These are phyloP conservation scores for Fragaria nilgerrensis DNA, from an alignment of 306 rosid species.

Conservation along the genomic window DNA sequence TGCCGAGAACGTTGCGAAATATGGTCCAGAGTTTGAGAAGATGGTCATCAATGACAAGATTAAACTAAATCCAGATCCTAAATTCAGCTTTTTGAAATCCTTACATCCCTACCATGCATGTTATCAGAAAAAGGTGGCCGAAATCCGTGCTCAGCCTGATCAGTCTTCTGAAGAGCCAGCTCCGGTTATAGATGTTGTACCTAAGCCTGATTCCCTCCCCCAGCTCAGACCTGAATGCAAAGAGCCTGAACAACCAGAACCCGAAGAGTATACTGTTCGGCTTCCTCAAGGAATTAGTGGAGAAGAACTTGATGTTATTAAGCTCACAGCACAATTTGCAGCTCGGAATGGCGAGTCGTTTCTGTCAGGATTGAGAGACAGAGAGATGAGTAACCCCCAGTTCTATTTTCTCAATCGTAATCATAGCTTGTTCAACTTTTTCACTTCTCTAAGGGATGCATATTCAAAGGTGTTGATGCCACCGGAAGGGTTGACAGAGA, in stretches of 20 bases:
- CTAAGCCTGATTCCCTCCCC: constrained; percentile 57
- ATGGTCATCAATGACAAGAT: constrained; percentile 56
- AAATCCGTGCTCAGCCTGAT: constrained; percentile 62
- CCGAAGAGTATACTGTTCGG: constrained; percentile 77
- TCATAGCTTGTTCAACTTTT: constrained; percentile 90
- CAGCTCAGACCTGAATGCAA: constrained; percentile 60
- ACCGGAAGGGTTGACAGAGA: constrained; percentile 70
- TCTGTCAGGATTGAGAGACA: constrained; percentile 78
- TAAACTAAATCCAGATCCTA: constrained; percentile 50
- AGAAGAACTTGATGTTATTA: constrained; percentile 83
- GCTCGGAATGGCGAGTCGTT: constrained; percentile 87
- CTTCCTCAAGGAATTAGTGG: constrained; percentile 96
- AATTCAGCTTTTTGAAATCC: constrained; percentile 64
- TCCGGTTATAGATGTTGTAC: constrained; percentile 40
- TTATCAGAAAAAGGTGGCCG: constrained; percentile 73
- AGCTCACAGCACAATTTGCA: constrained; percentile 91
- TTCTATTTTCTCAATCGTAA: constrained; percentile 88
- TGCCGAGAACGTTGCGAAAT: constrained; percentile 70
- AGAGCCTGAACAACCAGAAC: constrained; percentile 82
- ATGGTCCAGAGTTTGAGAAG: constrained; percentile 81
- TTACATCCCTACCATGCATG: constrained; percentile 85
- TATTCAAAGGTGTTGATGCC: constrained; percentile 93
- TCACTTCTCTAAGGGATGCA: constrained; percentile 85
- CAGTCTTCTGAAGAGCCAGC: constrained; percentile 49
- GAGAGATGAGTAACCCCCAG: constrained; percentile 80